phyloP scores from a whole-genome alignment of 345 rosid genomes.

The Murraya koenigii region DNA sequence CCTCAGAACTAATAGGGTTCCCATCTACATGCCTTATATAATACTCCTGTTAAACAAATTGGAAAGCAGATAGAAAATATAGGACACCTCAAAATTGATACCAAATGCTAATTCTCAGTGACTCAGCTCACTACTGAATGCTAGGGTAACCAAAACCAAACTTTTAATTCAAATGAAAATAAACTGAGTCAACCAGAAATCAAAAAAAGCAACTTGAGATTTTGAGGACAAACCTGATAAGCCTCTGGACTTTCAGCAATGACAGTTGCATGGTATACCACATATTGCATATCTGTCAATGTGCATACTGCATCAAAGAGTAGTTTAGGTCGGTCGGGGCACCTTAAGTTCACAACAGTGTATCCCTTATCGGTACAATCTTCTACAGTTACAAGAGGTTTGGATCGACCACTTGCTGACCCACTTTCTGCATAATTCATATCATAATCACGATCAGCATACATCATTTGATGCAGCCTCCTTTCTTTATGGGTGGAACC shows the following conservation, averaged over 20 bases:
- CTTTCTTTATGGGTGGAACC: constrained; percentile 72
- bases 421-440: constrained; percentile 27
- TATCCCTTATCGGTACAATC: constrained; percentile 62
- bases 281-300: constrained; percentile 78
- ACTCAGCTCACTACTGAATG: neutral
- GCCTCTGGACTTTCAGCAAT: constrained; percentile 81
- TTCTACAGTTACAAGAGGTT: constrained; percentile 60
- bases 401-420: constrained; percentile 36
- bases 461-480: constrained; percentile 87
- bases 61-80: neutral
- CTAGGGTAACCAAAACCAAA: neutral
- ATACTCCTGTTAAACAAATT: constrained; percentile 55
- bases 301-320: constrained; percentile 80
- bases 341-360: constrained; percentile 66
- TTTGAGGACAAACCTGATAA: constrained; percentile 48
- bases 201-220: neutral
- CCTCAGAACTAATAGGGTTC: constrained; percentile 85
- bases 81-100: neutral
- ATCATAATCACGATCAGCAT: constrained; percentile 78
- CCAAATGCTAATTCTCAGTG: neutral
- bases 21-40: constrained; percentile 90
- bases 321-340: constrained; percentile 72
- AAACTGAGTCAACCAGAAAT: neutral
- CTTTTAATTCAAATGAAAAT: neutral
- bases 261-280: constrained; percentile 68